Base-by-base conservation (phyloP, 768 basidiomycete genomes). In the Tulasnella sp. region DNA sequence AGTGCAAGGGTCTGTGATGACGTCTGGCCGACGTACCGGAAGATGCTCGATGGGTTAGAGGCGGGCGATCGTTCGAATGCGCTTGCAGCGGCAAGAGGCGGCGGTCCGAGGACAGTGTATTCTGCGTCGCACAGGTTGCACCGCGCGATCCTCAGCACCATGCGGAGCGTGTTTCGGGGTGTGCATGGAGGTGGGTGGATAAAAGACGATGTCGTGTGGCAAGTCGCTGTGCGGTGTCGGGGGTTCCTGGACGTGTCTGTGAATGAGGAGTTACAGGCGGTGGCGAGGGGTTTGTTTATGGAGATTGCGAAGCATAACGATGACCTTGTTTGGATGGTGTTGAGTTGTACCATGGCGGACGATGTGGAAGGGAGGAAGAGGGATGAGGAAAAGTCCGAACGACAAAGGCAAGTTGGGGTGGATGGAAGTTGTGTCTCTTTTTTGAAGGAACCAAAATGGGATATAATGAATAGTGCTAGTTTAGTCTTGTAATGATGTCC, bases 1-100 rank as follows among this genome's bases (percentile, higher is more conserved):
- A 77, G 77, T 48, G 74, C 80, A 32, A 74, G 86, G 54, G 77
- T 98, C 31, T 85, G 92, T 80, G 89, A 96, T 62, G 87, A 97
- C 61, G 77, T 91, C 17, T 98, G 94, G 93, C 94, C 94, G 1
- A 79, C 76, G 39, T 87, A 94, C 66, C 73, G 70, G 36, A 64
- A 61, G 7, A 73, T 96, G 57, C 69, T 97, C 36, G 68, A 67
- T 2, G 73, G 70, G 17, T 74, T 91, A 19, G 78, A 82, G 55
- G 68, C 67, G n/a, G 79, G 75, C 7, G 89, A 94, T 62, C 66
- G 74, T 37, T 70, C 72, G 15, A 88, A 70, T 49, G 88, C 91
- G 0, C 71, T 94, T 37, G 70, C 80, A 25, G 77, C 74, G 9
- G 62, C 60, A 5, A 74, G 73, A 11, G 72, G 69, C 2, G 72